These are phyloP conservation scores for Tuctoria greenei DNA, from an alignment of 176 grass and related monocot genomes.

Conservation along the genomic window DNA sequence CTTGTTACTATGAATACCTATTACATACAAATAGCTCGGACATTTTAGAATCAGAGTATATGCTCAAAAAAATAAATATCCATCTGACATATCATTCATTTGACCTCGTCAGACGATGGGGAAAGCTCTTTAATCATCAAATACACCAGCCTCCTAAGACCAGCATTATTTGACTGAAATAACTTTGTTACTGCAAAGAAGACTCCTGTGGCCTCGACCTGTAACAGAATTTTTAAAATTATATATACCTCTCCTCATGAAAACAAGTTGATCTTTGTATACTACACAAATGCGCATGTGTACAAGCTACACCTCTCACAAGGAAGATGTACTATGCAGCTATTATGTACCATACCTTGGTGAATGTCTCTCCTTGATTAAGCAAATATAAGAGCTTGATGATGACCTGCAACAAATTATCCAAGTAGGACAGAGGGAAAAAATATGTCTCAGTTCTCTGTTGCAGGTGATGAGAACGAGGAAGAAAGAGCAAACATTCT, in stretches of 20 bases:
- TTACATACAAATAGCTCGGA: slow-evolving; percentile 14
- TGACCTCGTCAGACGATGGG: slow-evolving; percentile 87
- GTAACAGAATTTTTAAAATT: slow-evolving; percentile 29
- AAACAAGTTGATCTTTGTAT: background rate
- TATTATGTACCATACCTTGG: slow-evolving; percentile 49
- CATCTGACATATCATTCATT: slow-evolving; percentile 25
- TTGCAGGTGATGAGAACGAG: background rate
- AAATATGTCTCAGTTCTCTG: background rate
- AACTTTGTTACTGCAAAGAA: slow-evolving; percentile 98
- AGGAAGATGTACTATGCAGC: background rate
- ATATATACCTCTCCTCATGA: background rate
- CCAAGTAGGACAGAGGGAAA: slow-evolving; percentile 30
- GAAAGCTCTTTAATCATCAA: slow-evolving; percentile 99
- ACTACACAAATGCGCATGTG: background rate
- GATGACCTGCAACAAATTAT: slow-evolving; percentile 72
- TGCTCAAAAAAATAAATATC: background rate
- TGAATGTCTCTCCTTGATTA: slow-evolving; percentile 98
- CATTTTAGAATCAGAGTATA: slow-evolving; percentile 26
- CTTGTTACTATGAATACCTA: slow-evolving; percentile 99
- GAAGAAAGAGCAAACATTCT: slow-evolving; percentile 13
- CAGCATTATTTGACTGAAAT: slow-evolving; percentile 89
- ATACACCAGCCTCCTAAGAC: slow-evolving; percentile 90
- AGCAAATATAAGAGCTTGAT: slow-evolving; percentile 95
- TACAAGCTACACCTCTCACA: background rate
- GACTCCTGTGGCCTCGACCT: slow-evolving; percentile 92